Evolutionary conservation across 2,329 filamentous ascomycete genomes (phyloP).

Genomic region (Septoria linicola): DNA sequence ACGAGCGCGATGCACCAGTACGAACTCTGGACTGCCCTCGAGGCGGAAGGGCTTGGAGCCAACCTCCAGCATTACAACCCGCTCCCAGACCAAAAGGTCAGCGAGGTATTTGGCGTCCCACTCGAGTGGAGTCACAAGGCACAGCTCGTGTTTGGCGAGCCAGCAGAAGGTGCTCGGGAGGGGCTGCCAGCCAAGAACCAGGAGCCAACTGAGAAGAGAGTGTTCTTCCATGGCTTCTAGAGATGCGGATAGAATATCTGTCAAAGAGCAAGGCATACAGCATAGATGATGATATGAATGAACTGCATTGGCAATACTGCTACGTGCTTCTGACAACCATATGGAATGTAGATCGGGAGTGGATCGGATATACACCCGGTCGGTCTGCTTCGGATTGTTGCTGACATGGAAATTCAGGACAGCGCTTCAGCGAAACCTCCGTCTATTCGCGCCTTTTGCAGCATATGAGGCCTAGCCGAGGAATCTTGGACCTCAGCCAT

Average conservation of each 20-base stretch:
- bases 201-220: conserved; percentile 33
- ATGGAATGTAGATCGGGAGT: no score
- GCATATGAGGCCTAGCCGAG: no score
- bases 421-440: no score
- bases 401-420: no score
- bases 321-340: no score
- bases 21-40: conserved; percentile 76
- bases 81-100: conserved; percentile 71
- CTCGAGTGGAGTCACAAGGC: conserved; percentile 72
- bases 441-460: no score
- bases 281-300: no score
- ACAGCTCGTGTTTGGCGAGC: conserved; percentile 71
- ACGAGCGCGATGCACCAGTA: conserved; percentile 80
- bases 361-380: no score
- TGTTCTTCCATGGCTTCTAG: conserved; percentile 34
- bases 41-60: conserved; percentile 78
- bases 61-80: conserved; percentile 96
- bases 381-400: no score
- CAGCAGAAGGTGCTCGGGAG: conserved; percentile 47
- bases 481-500: no score
- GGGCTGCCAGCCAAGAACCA: conserved; percentile 31
- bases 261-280: no score
- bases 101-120: conserved; percentile 68
- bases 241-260: background rate
- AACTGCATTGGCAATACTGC: no score